Percentiles rank a stretch among this genome's conserved stretches.
Evolutionary conservation across 2,329 filamentous ascomycete genomes (phyloP).

Genomic region (Aureobasidium sp.): DNA sequence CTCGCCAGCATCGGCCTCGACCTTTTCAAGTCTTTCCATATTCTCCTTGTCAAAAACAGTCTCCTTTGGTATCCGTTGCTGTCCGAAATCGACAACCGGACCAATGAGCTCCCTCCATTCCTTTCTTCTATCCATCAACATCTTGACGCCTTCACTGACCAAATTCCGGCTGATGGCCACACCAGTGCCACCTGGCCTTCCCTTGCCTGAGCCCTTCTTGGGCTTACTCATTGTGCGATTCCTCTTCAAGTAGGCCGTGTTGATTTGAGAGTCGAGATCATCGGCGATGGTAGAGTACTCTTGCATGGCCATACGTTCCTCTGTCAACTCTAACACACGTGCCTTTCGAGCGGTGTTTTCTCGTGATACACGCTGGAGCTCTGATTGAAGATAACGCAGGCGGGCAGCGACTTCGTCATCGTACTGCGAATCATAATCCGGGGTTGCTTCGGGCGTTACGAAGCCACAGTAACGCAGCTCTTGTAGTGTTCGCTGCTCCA

Average conservation of each 20-base stretch:
- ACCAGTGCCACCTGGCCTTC: constrained; percentile 43
- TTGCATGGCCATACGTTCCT: constrained; percentile 90
- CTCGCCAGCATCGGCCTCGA: constrained; percentile 73
- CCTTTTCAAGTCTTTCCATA: constrained; percentile 67
- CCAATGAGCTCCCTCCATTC: constrained; percentile 90
- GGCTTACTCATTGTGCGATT: constrained; percentile 90
- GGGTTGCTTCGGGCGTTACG: constrained; percentile 46
- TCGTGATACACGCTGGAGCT: constrained; percentile 74
- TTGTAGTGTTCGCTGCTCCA: constrained; percentile 85
- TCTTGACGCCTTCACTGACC: constrained; percentile 85
- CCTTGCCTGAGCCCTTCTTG: constrained; percentile 53
- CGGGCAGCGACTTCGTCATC: constrained; percentile 93
- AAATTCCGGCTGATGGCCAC: constrained; percentile 61
- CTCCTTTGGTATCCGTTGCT: constrained; percentile 65
- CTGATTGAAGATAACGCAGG: constrained; percentile 72
- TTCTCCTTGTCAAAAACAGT: constrained; percentile 65
- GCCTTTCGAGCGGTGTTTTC: constrained; percentile 87
- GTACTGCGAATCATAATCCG: constrained; percentile 80
- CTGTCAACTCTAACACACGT: constrained; percentile 75
- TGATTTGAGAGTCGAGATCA: constrained; percentile 89
- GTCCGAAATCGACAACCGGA: constrained; percentile 80
- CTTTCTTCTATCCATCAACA: constrained; percentile 80
- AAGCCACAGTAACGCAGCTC: constrained; percentile 89
- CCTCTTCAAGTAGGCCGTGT: constrained; percentile 90
- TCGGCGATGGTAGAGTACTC: constrained; percentile 96